Conservation (phyloP, 257 asterid species). For the Nicotiana benthamiana region DNA sequence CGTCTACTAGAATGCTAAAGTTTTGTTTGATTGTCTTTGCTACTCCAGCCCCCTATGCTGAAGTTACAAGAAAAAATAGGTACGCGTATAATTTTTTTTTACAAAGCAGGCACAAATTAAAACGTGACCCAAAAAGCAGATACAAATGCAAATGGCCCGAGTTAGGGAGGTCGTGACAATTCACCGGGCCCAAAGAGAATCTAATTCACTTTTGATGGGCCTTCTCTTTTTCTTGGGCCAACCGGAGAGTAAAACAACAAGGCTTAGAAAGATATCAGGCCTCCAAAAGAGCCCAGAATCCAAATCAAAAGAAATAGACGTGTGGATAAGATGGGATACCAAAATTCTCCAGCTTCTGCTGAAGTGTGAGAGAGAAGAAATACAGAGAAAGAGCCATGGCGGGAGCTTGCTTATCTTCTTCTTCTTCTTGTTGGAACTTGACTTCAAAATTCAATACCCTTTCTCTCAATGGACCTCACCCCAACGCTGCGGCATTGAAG, state of each 20-base stretch:
- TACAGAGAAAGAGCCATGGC: slow-evolving; percentile 23
- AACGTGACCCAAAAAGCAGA: too few relatives aligned
- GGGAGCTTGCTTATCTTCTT: slow-evolving; percentile 36
- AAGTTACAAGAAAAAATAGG: too few relatives aligned
- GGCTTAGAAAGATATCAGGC: background rate
- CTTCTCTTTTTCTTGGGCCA: background rate
- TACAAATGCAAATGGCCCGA: too few relatives aligned
- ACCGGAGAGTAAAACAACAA: background rate
- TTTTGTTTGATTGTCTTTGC: too few relatives aligned
- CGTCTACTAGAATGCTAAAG: too few relatives aligned
- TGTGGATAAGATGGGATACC: background rate
- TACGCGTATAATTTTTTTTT: too few relatives aligned
- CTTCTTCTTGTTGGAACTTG: slow-evolving; percentile 46
- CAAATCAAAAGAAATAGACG: background rate
- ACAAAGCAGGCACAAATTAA: too few relatives aligned
- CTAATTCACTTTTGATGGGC: background rate
- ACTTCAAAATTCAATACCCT: slow-evolving; percentile 39
- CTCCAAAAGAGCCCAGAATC: background rate
- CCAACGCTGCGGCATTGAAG: slow-evolving; percentile 24
- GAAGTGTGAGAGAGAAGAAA: background rate
- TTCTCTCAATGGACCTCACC: slow-evolving; percentile 28
- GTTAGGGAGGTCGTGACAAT: too few relatives aligned
- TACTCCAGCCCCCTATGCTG: too few relatives aligned
- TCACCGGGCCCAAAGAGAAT: too few relatives aligned
- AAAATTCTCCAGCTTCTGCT: slow-evolving; percentile 1